Base-by-base conservation (phyloP, 805 yeast species). In the Candida schatavii region DNA sequence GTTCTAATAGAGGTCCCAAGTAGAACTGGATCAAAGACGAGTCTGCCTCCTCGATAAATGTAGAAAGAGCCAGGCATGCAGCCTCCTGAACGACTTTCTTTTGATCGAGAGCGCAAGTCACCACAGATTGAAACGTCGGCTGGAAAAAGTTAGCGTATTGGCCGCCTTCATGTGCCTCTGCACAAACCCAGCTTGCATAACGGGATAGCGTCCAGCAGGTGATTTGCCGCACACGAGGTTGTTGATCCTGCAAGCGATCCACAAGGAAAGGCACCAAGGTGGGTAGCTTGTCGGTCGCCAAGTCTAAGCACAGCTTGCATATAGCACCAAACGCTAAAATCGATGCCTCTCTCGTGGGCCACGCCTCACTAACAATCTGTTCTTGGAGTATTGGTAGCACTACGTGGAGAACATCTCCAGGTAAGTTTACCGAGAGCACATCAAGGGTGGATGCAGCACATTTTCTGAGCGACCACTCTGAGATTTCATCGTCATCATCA, bases 21-120 rank as follows among this genome's bases (percentile, higher is more conserved):
- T 84, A 78, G 17, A 83, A 82, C 20, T 72, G 75, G 37, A 90
- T 71, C 32, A 84, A 57, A 33, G 71, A 74, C 1, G 80, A 63
- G 41, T 86, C 88, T 18, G 93, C 75, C 44, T 74, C 78, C 54
- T 90, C 97, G 31, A 90, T 81, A 47, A 90, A 85, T 42, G 81
- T 82, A 0, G 96, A 84, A 34, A 91, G 75, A 9, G 97, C 86
- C 28, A 89, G 79, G 51, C 96, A 88, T 1, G 96, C 97, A 43
- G 96, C 85, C 55, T 89, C 91, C 65, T 93, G 99, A n/a, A 91
- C 99, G 43, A 85, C 85, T 58, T 90, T 89, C 67, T 88, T 88
- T 39, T 70, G 74, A 60, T 93, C 98, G 50, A 88, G 67, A 19
- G 87, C 80, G 62, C 93, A 85, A 38, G 61, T 67, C 57, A 93